These are phyloP conservation scores for Carex cristatella DNA, from an alignment of 176 grass and related monocot species.

Conservation along the genomic window DNA sequence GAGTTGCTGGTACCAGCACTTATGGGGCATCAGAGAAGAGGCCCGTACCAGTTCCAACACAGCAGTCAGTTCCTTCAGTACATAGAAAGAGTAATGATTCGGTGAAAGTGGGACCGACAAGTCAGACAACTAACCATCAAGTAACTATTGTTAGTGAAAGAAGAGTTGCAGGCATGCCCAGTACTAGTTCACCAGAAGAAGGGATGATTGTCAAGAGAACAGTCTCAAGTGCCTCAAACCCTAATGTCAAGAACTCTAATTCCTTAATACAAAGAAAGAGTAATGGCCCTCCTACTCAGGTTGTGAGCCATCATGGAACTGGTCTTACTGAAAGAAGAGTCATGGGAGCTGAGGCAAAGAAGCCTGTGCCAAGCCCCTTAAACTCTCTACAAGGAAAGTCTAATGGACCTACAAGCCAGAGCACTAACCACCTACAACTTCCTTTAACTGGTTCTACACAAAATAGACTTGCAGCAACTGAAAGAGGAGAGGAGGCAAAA, in stretches of 20 bases:
- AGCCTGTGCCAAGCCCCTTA: background rate
- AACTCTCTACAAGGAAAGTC: conserved; percentile 21
- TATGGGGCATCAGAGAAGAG: background rate
- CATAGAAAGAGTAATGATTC: conserved; percentile 12
- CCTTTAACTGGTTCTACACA: conserved; percentile 12
- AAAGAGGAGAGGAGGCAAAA: background rate
- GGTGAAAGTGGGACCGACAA: conserved; percentile 14
- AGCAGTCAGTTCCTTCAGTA: conserved; percentile 18
- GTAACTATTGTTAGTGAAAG: conserved; percentile 16
- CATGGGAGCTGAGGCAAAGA: background rate
- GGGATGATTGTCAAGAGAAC: conserved; percentile 20
- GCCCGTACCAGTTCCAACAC: background rate
- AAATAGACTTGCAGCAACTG: background rate
- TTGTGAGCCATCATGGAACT: conserved; percentile 3
- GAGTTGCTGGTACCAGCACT: background rate
- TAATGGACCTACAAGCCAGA: conserved; percentile 11
- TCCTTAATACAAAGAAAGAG: conserved; percentile 15
- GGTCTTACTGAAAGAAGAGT: conserved; percentile 14
- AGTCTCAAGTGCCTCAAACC: conserved; percentile 18
- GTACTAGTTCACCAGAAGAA: conserved; percentile 17
- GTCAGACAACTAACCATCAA: conserved; percentile 6
- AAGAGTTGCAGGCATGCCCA: background rate
- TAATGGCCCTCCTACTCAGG: conserved; percentile 1
- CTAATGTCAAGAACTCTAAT: conserved; percentile 11
- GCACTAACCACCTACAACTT: background rate